Conservation (phyloP, 2,329 filamentous ascomycete species). For the Graphilbum ipis-grandicollis region DNA sequence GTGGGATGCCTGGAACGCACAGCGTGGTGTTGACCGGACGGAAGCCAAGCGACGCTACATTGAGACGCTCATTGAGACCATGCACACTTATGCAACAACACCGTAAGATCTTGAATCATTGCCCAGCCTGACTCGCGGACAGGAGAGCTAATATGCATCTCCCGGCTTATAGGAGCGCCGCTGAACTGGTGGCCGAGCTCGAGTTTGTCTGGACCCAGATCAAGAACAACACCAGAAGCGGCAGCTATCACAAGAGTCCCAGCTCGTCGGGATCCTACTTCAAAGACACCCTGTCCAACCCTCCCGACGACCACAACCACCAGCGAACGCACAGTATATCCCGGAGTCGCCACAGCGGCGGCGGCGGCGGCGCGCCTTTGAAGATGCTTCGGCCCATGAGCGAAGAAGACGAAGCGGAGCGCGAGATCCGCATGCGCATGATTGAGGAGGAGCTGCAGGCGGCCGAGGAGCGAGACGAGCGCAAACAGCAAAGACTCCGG, state of each 20-base stretch:
- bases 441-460: constrained; percentile 18
- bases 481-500: constrained; percentile 16
- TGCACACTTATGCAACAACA: constrained; percentile 90
- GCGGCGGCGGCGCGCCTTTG: constrained; percentile 27
- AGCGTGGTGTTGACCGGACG: constrained; percentile 67
- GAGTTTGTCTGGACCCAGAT: constrained; percentile 99
- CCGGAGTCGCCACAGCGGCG: constrained; percentile 1
- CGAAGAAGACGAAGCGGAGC: constrained; percentile 55
- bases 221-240: constrained; percentile 45
- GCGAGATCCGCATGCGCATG: constrained; percentile 27
- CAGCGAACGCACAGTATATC: constrained; percentile 1
- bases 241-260: constrained; percentile 28
- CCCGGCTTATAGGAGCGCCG: constrained; percentile 50
- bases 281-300: constrained; percentile 18
- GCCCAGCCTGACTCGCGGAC: too few relatives aligned
- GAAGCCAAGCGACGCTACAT: constrained; percentile 93
- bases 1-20: constrained; percentile 91
- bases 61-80: constrained; percentile 83
- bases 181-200: constrained; percentile 80
- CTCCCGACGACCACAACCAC: neutral
- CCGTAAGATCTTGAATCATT: constrained; percentile 36
- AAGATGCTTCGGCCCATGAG: constrained; percentile 72
- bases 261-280: constrained; percentile 37
- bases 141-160: too few relatives aligned
- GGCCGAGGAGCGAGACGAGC: constrained; percentile 23